Evolutionary conservation across 2,329 filamentous ascomycete species (phyloP).

Genomic region (Ophiostoma populinum): DNA sequence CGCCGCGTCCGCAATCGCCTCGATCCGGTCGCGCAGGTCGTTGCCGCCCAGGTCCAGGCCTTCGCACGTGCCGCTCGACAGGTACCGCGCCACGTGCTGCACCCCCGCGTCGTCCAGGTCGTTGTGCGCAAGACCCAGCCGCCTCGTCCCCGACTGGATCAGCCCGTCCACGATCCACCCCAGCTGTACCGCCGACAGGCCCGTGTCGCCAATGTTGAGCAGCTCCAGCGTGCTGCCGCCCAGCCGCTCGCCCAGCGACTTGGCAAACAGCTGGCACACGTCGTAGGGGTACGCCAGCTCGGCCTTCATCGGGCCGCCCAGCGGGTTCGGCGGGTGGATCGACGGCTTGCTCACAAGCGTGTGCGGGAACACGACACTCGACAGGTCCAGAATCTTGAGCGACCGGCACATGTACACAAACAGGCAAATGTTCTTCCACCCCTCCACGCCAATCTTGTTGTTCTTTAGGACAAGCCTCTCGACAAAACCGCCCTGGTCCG

Average conservation of each 20-base stretch:
- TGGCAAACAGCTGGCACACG: constrained; percentile 50
- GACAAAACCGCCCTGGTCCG: constrained; percentile 51
- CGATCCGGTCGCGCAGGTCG: constrained; percentile 41
- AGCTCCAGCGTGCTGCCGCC: constrained; percentile 65
- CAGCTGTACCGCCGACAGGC: constrained; percentile 52
- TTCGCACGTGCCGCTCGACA: constrained; percentile 62
- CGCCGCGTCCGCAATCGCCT: constrained; percentile 34
- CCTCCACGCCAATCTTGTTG: constrained; percentile 74
- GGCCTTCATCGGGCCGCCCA: neutral
- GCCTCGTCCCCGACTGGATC: constrained; percentile 57
- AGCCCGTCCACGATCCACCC: constrained; percentile 65
- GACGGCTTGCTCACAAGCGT: constrained; percentile 9
- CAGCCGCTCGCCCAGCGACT: constrained; percentile 58
- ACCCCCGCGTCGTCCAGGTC: constrained; percentile 57
- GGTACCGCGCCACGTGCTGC: constrained; percentile 57
- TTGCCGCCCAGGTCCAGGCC: constrained; percentile 84
- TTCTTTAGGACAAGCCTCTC: constrained; percentile 81
- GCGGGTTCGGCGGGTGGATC: neutral
- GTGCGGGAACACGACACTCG: constrained; percentile 60
- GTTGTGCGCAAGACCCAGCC: constrained; percentile 74
- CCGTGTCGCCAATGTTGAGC: constrained; percentile 66
- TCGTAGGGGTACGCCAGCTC: constrained; percentile 20
- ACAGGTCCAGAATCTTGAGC: constrained; percentile 72
- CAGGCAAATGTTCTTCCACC: constrained; percentile 79
- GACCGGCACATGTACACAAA: constrained; percentile 85